Base-by-base conservation (phyloP, 2,329 filamentous ascomycete species). In the Ceratocystis alfenasii region DNA sequence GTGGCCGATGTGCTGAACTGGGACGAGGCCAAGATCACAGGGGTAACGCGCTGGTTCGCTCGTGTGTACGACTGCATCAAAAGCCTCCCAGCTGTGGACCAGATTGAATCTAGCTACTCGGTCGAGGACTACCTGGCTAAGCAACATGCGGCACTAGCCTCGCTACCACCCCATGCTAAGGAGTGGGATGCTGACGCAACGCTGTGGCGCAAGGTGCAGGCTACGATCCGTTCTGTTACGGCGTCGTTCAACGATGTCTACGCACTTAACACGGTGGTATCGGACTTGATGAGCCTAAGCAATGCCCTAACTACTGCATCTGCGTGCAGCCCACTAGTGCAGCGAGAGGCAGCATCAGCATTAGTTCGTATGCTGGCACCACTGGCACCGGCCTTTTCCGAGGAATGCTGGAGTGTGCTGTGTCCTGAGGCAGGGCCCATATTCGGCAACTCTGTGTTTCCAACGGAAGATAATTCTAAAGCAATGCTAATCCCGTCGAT, bases 1-100 rank as follows among this genome's bases (percentile, higher is more conserved):
- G 88, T 95, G 15, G 85, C 80, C 53, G 90, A 95, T 66, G 83
- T 94, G 1, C 81, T 96, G 1, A 89, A 94, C 73, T 96, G 91
- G 90, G 90, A 95, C 65, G 89, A 90, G 72, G 78, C 81, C 50
- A 93, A 91, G 74, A 93, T 96, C 62, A 78, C 85, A 0, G 91
- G 91, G 1, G 83, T 95, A 20, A 87, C 88, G 62, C 83, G 91
- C 64, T 96, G 91, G 91, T 80, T 95, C 17, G 78, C 80, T 2
- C 82, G 88, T 22, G 73, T 95, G 17, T 77, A 86, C 73, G 83
- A 85, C 57, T 76, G 30, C 25, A 57, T 57, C 53, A 57, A 22
- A 5, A 5, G 22, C 2, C 53, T 57, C 7, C 53, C 53, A 3
- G 22, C 53, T 17, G 53, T 28, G 22, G 53, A 17, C 53, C n/a